Conservation (phyloP, 345 rosid genomes). For the Gossypium thurberi region DNA sequence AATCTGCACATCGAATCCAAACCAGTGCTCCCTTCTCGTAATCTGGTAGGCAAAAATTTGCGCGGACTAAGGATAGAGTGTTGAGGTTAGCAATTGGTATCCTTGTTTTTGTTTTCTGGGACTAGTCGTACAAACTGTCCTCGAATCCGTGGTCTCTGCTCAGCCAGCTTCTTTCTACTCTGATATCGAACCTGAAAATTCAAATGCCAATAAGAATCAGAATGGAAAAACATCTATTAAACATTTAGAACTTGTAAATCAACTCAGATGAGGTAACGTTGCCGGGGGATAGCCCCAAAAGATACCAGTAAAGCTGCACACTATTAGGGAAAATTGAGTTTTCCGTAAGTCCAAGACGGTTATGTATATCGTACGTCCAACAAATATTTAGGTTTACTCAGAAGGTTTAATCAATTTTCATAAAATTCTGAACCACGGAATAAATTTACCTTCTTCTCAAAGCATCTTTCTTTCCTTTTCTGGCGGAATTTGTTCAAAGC, state of each 20-base stretch:
- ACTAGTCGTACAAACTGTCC: constrained; percentile 48
- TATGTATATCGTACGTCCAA: neutral
- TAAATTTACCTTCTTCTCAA: constrained; percentile 42
- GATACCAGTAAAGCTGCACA: neutral
- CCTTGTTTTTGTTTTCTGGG: constrained; percentile 20
- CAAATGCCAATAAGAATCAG: neutral
- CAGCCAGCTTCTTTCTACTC: constrained; percentile 51
- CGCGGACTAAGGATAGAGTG: neutral
- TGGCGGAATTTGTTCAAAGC: constrained; percentile 51
- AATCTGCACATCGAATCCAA: constrained; percentile 9
- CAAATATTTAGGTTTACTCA: neutral
- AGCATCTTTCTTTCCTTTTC: constrained; percentile 60
- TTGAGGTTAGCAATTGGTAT: constrained; percentile 15
- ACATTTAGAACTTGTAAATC: neutral
- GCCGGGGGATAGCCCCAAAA: neutral
- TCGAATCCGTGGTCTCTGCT: constrained; percentile 46
- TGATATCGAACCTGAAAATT: constrained; percentile 47
- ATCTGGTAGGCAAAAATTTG: neutral
- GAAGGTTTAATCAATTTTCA: neutral
- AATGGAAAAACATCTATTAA: neutral
- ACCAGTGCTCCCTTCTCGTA: constrained; percentile 1
- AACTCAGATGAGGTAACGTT: neutral
- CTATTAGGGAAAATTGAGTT: neutral
- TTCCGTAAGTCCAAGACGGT: neutral
- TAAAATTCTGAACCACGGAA: neutral